Percentiles rank a stretch among this genome's conserved stretches.
These are phyloP conservation scores for Fusarium protoensiforme DNA, from an alignment of 2,329 filamentous ascomycete species.

Conservation along the genomic window DNA sequence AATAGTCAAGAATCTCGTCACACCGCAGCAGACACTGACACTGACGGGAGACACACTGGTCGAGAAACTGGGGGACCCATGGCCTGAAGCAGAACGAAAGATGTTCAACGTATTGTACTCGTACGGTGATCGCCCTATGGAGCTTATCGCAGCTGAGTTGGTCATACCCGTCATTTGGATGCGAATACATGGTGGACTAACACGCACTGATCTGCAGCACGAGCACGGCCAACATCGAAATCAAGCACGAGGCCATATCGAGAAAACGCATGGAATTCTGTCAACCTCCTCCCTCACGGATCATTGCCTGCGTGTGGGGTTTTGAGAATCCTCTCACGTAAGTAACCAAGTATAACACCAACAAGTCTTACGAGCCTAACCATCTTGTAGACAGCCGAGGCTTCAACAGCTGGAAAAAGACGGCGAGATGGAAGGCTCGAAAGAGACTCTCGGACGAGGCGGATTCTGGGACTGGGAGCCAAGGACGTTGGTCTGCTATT, in stretches of 20 bases:
- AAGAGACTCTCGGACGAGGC: neutral
- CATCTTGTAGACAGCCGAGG: neutral
- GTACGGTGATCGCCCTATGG: conserved; percentile 17
- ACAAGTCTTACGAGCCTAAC: neutral
- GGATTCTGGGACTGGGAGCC: conserved; percentile 19
- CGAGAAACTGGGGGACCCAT: conserved; percentile 13
- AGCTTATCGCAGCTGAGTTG: conserved; percentile 17
- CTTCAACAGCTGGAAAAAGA: conserved; percentile 14
- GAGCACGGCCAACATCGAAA: conserved; percentile 8
- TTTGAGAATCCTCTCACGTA: conserved; percentile 9
- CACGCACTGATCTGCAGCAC: neutral
- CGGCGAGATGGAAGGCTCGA: conserved; percentile 14
- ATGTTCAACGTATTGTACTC: conserved; percentile 23
- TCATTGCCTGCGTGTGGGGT: conserved; percentile 19
- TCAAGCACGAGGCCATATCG: conserved; percentile 22
- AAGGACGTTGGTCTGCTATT: conserved; percentile 14
- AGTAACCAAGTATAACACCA: neutral
- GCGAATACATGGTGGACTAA: neutral
- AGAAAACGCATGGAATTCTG: conserved; percentile 22
- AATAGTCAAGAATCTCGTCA: conserved; percentile 1
- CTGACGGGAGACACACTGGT: conserved; percentile 3
- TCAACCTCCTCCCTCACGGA: conserved; percentile 7
- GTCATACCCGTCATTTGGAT: neutral
- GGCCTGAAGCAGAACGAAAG: conserved; percentile 15
- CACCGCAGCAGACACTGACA: conserved; percentile 1